A percentile compares a stretch with the other conserved stretches of the same genome.
These are phyloP conservation scores for Tylopilus plumbeoviolaceoides DNA, from an alignment of 768 basidiomycete species.

Conservation along the genomic window DNA sequence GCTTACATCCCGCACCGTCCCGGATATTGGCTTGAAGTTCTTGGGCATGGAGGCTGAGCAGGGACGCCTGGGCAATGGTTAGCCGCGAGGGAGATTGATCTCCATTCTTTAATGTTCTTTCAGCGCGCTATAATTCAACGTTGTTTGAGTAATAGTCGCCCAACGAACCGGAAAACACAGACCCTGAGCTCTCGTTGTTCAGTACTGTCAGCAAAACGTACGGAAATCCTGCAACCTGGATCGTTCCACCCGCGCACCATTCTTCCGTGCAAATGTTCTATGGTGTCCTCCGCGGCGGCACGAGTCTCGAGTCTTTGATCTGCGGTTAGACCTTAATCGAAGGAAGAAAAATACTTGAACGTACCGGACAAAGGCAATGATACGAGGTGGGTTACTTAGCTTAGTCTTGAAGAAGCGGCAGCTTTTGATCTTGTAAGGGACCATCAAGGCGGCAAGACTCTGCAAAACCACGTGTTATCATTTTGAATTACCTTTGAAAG, in stretches of 20 bases:
- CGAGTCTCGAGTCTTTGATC: slow-evolving; percentile 62
- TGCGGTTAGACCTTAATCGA: neutral
- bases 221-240: slow-evolving; percentile 69
- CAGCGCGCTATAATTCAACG: slow-evolving; percentile 45
- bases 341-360: slow-evolving; percentile 10
- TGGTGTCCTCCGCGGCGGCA: slow-evolving; percentile 67
- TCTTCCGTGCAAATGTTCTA: slow-evolving; percentile 73
- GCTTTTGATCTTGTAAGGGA: slow-evolving; percentile 68
- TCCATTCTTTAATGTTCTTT: slow-evolving; percentile 56
- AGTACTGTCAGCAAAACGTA: slow-evolving; percentile 73
- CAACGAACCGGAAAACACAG: slow-evolving; percentile 23
- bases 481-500: neutral
- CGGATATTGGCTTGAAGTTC: slow-evolving; percentile 35
- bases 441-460: slow-evolving; percentile 63
- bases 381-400: slow-evolving; percentile 69
- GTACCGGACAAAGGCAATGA: slow-evolving; percentile 80
- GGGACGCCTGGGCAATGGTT: slow-evolving; percentile 74
- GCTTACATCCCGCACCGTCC: slow-evolving; percentile 5
- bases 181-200: slow-evolving; percentile 78
- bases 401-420: slow-evolving; percentile 79
- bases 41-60: slow-evolving; percentile 72
- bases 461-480: slow-evolving; percentile 20
- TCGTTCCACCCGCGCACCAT: slow-evolving; percentile 81
- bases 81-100: slow-evolving; percentile 61
- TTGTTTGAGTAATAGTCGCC: slow-evolving; percentile 1